Evolutionary conservation across 192 early-diverging fungal genomes (phyloP).

Genomic region (Coemansia aciculifera): DNA sequence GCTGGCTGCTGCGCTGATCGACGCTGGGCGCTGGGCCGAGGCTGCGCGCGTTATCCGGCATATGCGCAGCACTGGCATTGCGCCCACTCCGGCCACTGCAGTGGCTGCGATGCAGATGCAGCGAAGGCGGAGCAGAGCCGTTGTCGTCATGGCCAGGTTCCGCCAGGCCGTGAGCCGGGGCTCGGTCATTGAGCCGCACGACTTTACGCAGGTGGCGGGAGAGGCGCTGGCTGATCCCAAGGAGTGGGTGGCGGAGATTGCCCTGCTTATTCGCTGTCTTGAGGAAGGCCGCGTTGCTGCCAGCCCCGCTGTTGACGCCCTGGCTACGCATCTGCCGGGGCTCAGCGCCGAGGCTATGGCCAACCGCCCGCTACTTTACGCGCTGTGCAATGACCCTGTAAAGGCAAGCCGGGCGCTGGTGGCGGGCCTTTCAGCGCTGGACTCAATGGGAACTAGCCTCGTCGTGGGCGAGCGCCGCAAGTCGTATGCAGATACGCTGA

Average conservation of each 20-base stretch:
- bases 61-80: conserved; percentile 17
- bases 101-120: conserved; percentile 22
- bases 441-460: background rate
- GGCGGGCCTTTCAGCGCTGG: background rate
- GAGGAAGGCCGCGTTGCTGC: conserved; percentile 27
- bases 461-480: conserved; percentile 1
- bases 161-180: conserved; percentile 13
- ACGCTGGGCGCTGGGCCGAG: conserved; percentile 34
- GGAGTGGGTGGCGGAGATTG: conserved; percentile 31
- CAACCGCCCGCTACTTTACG: conserved; percentile 26
- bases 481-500: conserved; percentile 24
- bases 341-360: conserved; percentile 1
- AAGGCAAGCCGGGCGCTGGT: background rate
- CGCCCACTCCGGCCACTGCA: conserved; percentile 8
- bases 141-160: conserved; percentile 24
- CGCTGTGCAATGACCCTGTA: conserved; percentile 8
- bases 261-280: conserved; percentile 32
- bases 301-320: conserved; percentile 32
- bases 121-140: conserved; percentile 12
- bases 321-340: conserved; percentile 40
- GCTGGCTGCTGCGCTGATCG: conserved; percentile 26
- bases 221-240: conserved; percentile 24
- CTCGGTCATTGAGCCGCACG: conserved; percentile 5
- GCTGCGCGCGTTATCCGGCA: conserved; percentile 21
- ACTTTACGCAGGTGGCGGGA: conserved; percentile 21